Evolutionary conservation across 768 basidiomycete genomes (phyloP).

Genomic region (Phanerodontia chrysosporium): DNA sequence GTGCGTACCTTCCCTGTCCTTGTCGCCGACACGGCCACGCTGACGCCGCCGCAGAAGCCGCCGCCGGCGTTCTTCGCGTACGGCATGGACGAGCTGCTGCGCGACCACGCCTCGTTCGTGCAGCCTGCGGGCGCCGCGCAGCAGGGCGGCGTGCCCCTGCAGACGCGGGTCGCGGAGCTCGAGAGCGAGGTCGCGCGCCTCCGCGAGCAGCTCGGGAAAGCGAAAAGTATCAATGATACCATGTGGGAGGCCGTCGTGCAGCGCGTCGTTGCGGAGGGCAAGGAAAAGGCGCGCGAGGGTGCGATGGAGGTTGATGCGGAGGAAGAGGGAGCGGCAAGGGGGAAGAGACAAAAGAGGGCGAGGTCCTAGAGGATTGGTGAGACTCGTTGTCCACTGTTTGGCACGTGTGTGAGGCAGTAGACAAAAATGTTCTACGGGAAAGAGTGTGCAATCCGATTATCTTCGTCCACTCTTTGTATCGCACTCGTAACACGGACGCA

Average conservation of each 20-base stretch:
- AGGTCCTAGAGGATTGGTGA: background rate
- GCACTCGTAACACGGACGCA: too few species aligned
- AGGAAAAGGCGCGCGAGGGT: constrained; percentile 24
- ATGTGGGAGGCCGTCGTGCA: constrained; percentile 92
- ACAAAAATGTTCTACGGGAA: too few species aligned
- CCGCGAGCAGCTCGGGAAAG: constrained; percentile 69
- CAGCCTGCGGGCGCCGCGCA: constrained; percentile 35
- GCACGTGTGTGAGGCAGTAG: too few species aligned
- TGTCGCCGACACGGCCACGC: too few species aligned
- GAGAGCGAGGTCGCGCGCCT: constrained; percentile 68
- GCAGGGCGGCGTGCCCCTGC: constrained; percentile 34
- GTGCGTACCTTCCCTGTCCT: constrained; percentile 29
- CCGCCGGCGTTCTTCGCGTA: constrained; percentile 33
- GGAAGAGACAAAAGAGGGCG: constrained; percentile 14
- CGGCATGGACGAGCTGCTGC: constrained; percentile 49
- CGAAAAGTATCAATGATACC: constrained; percentile 86
- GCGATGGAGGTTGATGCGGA: constrained; percentile 15
- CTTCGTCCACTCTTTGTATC: too few species aligned
- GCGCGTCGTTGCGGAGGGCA: constrained; percentile 41
- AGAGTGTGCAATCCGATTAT: too few species aligned
- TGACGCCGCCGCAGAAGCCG: constrained; percentile 12
- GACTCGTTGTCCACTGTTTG: too few species aligned
- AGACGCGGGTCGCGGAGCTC: constrained; percentile 60
- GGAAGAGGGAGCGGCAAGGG: background rate
- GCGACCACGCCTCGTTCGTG: constrained; percentile 66